Evolutionary conservation across 2,329 filamentous ascomycete species (phyloP).

Genomic region (Magnaporthiopsis poae): DNA sequence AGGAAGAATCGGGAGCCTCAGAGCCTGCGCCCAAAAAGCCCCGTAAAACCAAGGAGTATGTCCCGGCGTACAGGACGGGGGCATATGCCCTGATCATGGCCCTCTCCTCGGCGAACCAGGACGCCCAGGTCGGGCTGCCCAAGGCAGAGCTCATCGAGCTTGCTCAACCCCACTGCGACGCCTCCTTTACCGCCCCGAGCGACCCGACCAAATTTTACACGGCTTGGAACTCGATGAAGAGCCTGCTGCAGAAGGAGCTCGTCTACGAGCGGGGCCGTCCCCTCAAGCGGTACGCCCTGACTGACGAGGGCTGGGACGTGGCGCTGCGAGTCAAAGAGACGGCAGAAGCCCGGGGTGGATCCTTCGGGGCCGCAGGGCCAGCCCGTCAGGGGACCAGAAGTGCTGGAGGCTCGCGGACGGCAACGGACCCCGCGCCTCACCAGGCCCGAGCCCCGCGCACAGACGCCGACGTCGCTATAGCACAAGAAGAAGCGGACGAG

Average conservation of each 20-base stretch:
- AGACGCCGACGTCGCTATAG: slow-evolving; percentile 3
- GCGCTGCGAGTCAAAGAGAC: slow-evolving; percentile 52
- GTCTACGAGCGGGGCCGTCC: slow-evolving; percentile 63
- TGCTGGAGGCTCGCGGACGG: too few relatives aligned
- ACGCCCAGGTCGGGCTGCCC: slow-evolving; percentile 47
- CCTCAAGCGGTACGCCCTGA: slow-evolving; percentile 57
- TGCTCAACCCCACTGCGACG: slow-evolving; percentile 62
- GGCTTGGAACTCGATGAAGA: slow-evolving; percentile 77
- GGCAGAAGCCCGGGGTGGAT: slow-evolving; percentile 9
- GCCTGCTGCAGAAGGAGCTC: slow-evolving; percentile 60
- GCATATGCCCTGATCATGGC: slow-evolving; percentile 63
- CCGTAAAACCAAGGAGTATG: slow-evolving; percentile 55
- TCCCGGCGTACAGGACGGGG: slow-evolving; percentile 63
- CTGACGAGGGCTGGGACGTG: slow-evolving; percentile 70
- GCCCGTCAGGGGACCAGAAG: not conserved
- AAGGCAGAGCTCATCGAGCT: slow-evolving; percentile 59
- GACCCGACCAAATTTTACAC: slow-evolving; percentile 65
- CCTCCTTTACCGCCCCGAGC: slow-evolving; percentile 59
- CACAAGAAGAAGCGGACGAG: slow-evolving; percentile 6
- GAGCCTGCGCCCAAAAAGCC: slow-evolving; percentile 42
- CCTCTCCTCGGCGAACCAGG: slow-evolving; percentile 49
- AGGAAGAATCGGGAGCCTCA: slow-evolving; percentile 23
- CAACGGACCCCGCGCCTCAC: too few relatives aligned
- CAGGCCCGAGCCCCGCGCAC: too few relatives aligned
- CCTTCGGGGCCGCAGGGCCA: not conserved